phyloP scores from a whole-genome alignment of 768 basidiomycete species.

The Termitomyces sp. region DNA sequence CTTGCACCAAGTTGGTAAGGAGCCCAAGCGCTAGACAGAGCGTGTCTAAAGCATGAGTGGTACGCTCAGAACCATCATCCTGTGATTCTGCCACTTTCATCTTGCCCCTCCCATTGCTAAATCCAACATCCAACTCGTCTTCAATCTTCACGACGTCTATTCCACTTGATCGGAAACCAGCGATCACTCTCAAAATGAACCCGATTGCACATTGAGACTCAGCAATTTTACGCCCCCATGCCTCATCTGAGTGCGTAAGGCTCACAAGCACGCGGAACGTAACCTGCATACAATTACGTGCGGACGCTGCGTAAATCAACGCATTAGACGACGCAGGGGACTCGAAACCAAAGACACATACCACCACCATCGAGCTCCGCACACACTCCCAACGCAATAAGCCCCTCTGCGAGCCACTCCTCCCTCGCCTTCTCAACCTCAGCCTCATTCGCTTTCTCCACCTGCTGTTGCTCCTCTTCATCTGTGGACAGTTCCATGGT shows the following conservation, averaged over 20 bases:
- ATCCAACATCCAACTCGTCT: background rate
- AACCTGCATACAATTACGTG: constrained; percentile 47
- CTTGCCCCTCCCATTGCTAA: constrained; percentile 5
- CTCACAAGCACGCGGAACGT: constrained; percentile 66
- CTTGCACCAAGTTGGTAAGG: constrained; percentile 71
- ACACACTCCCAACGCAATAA: constrained; percentile 48
- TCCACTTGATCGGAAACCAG: constrained; percentile 10
- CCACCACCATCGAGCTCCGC: constrained; percentile 30
- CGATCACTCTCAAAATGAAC: constrained; percentile 42
- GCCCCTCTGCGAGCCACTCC: constrained; percentile 38
- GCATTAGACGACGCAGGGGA: background rate
- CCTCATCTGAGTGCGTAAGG: constrained; percentile 55
- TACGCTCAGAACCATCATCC: constrained; percentile 7
- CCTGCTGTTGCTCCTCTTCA: constrained; percentile 3
- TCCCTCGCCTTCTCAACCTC: constrained; percentile 32
- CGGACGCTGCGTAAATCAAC: background rate
- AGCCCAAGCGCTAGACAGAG: constrained; percentile 73
- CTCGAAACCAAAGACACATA: constrained; percentile 7
- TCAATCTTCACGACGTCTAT: constrained; percentile 5
- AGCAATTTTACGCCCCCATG: constrained; percentile 52
- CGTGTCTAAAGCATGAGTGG: constrained; percentile 52
- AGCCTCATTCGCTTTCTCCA: constrained; percentile 4
- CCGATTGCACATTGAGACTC: constrained; percentile 40
- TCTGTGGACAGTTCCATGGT: constrained; percentile 5
- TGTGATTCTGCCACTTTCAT: constrained; percentile 12